phyloP scores from a whole-genome alignment of 805 yeast species.

The Lipomyces yamanashiensis region DNA sequence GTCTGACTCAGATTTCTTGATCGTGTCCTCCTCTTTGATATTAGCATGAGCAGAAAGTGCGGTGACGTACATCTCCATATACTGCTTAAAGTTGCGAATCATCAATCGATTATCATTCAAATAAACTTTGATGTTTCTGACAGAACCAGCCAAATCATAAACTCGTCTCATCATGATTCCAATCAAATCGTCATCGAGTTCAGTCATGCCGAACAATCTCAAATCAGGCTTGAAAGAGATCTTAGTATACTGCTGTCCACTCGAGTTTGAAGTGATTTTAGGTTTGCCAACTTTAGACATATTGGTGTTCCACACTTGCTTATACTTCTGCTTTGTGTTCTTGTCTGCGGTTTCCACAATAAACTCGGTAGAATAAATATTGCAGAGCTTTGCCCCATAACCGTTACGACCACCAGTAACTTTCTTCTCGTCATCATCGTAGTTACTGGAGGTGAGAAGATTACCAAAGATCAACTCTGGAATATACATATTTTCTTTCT shows the following conservation, averaged over 20 bases:
- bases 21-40: slow-evolving; percentile 47
- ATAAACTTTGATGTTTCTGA: slow-evolving; percentile 75
- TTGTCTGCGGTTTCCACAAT: slow-evolving; percentile 87
- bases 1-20: slow-evolving; percentile 44
- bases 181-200: slow-evolving; percentile 77
- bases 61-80: slow-evolving; percentile 85
- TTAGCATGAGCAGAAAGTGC: slow-evolving; percentile 55
- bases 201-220: slow-evolving; percentile 80
- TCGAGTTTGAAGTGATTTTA: slow-evolving; percentile 61
- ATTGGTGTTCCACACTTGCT: slow-evolving; percentile 85
- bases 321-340: slow-evolving; percentile 61
- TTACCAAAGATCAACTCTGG: slow-evolving; percentile 97
- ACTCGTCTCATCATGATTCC: slow-evolving; percentile 92
- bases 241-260: slow-evolving; percentile 75
- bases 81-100: slow-evolving; percentile 77
- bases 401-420: slow-evolving; percentile 99
- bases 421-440: slow-evolving; percentile 92
- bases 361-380: slow-evolving; percentile 89
- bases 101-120: slow-evolving; percentile 75
- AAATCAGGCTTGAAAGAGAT: slow-evolving; percentile 89
- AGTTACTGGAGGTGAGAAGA: slow-evolving; percentile 90
- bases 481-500: slow-evolving; percentile 85
- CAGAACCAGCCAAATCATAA: slow-evolving; percentile 93
- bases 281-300: slow-evolving; percentile 83
- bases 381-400: slow-evolving; percentile 96